Evolutionary conservation across 2,329 filamentous ascomycete genomes (phyloP), one percentile per base, ranked within the genome.

Genomic region (Clonostachys byssicola): DNA sequence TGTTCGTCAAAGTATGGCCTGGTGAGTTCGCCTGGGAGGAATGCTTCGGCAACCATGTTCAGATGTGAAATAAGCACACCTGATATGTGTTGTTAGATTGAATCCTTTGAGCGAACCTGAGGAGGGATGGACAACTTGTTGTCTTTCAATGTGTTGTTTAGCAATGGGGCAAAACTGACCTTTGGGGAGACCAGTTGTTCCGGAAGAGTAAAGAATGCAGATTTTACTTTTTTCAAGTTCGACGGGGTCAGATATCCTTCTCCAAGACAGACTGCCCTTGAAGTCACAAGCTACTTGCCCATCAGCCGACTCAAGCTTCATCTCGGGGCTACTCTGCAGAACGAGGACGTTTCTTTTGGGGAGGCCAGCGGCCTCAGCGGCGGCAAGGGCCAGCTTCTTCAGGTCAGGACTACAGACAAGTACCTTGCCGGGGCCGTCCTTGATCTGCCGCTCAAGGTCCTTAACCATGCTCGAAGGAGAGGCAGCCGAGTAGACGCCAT

Each of bases 401-500:
- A 73, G 67, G 34, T 77, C 73, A 23, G 71, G 68, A 40, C 72
- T 72, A 57, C 77, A 77, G 44, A 74, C 52, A 14, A 76, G 52
- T 9, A 74, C 47, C 34, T 60, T 65, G 12, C 62, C 64, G 2
- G 60, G 59, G 0, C 70, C 68, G 41, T 73, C 64, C 2, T 53
- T 53, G 33, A 73, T 54, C 55, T 75, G 70, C 35, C 74, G 67
- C 4, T 70, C 69, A 9, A 84, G 60, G 23, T 85, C 81, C 3
- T 64, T 55, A 1, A 70, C 64, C 0, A 78, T 80, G 6, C 69
- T 73, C 1, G 71, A 67, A 0, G 77, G 67, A 42, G 71, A 76
- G 0, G 77, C 77, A 6, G 77, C 74, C 7, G 77, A 78, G 54
- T 80, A 84, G 23, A 85, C 71, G 16, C 79, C 81, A 1, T 75